Evolutionary conservation across 2,329 filamentous ascomycete species (phyloP), one percentile per base, ranked within the genome.

Genomic region (Nothomitra cinnamomea): DNA sequence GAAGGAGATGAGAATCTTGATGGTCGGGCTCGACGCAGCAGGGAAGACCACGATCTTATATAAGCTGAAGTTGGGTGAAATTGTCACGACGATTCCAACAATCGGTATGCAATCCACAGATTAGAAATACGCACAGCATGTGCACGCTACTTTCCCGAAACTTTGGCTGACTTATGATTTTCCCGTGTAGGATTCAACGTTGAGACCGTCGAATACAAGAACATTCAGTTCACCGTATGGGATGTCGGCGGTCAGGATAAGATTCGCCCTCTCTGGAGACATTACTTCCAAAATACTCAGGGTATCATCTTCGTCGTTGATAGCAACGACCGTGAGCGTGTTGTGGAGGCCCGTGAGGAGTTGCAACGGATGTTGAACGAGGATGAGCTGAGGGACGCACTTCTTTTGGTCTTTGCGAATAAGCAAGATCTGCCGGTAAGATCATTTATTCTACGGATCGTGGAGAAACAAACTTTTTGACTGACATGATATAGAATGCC

Each of bases 1-100:
- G 85, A 96, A 96, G 83, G 92, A 98, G 82, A 98, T 98, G 92
- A 83, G 92, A 79, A 95, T 98, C 77, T 74, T 98, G 73, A 98
- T 98, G 92, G 89, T 98, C 65, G 92, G 92, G 80, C 83, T 98
- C 66, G 92, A 98, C 73, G 92, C 92, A 66, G 92, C 92, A 71
- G 92, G 92, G 85, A 98, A 98, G 82, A 98, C 92, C 67, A 98
- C 92, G 65, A 98, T 98, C 69, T 83, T 98, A 64, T 98, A 98
- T 79, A 98, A 98, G 81, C 83, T 98, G 72, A 98, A 98, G 82
- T 86, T 98, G 67, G 90, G 92, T 75, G 85, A 95, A 78, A 92
- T 94, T 69, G 92, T 96, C 70, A 96, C 92, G 68, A 98, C 92
- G 63, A 98, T 98, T 67, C 92, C 92, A 63, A 98, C 92, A 67